Percentiles rank a stretch among this genome's conserved stretches.
phyloP scores from a whole-genome alignment of 768 basidiomycete genomes.

The Cyathus striatus region DNA sequence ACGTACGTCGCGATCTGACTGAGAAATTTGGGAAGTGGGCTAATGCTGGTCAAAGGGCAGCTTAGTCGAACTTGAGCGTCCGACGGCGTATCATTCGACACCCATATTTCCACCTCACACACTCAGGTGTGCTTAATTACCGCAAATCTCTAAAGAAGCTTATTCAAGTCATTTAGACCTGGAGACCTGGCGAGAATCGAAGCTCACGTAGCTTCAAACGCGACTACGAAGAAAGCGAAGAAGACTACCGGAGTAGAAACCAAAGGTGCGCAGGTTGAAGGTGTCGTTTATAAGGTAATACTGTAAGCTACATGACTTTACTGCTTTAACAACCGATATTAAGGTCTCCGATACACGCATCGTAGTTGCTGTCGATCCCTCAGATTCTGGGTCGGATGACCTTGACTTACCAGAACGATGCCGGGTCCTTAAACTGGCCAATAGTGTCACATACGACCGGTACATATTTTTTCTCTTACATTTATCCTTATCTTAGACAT shows the following conservation, averaged over 20 bases:
- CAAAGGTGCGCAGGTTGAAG: constrained; percentile 50
- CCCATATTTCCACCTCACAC: constrained; percentile 81
- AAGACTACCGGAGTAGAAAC: constrained; percentile 27
- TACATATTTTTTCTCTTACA: constrained; percentile 12
- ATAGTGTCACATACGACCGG: constrained; percentile 90
- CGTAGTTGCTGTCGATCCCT: constrained; percentile 70
- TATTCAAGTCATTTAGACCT: constrained; percentile 38
- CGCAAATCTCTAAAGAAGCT: background rate
- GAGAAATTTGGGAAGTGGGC: constrained; percentile 3
- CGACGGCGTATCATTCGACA: constrained; percentile 70
- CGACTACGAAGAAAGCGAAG: constrained; percentile 39
- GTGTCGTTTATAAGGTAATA: constrained; percentile 80
- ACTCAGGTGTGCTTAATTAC: constrained; percentile 52
- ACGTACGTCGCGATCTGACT: constrained; percentile 47
- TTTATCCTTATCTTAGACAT: constrained; percentile 2
- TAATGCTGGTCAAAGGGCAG: constrained; percentile 41
- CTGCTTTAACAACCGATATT: constrained; percentile 1
- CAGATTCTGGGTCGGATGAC: constrained; percentile 55
- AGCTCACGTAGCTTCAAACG: constrained; percentile 46
- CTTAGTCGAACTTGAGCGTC: constrained; percentile 81
- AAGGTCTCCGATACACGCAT: constrained; percentile 81
- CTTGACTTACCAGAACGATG: constrained; percentile 83
- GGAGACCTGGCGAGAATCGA: constrained; percentile 90
- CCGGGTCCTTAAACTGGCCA: constrained; percentile 83
- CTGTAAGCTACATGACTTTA: background rate